phyloP scores from a whole-genome alignment of 2,329 filamentous ascomycete species.

The Ascosphaera apis region DNA sequence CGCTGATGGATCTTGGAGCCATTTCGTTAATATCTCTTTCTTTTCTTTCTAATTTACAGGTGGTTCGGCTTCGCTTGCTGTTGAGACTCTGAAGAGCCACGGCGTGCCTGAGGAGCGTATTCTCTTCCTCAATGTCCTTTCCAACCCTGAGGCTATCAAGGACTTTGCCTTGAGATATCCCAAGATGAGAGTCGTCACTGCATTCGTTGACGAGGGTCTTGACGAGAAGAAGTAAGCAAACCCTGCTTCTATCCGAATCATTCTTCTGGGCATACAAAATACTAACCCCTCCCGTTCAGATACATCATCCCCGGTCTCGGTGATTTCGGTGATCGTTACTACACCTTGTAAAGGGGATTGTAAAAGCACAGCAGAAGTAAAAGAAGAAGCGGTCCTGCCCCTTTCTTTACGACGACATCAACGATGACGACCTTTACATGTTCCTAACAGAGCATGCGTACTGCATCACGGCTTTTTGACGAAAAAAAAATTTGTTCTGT shows the following conservation, averaged over 20 bases:
- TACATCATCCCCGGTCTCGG: constrained; percentile 88
- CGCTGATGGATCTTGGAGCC: too few species aligned
- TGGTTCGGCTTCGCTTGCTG: constrained; percentile 89
- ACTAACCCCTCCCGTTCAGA: constrained; percentile 25
- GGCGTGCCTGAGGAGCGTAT: constrained; percentile 92
- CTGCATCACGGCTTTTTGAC: too few species aligned
- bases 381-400: too few species aligned
- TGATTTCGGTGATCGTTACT: constrained; percentile 90
- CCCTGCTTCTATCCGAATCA: background rate
- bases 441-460: too few species aligned
- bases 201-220: constrained; percentile 88
- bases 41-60: constrained; percentile 26
- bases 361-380: too few species aligned
- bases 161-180: constrained; percentile 81
- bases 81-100: constrained; percentile 70
- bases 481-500: too few species aligned
- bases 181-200: constrained; percentile 73
- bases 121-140: constrained; percentile 87
- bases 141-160: constrained; percentile 78
- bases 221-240: constrained; percentile 79
- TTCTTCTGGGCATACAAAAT: constrained; percentile 2
- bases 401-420: too few species aligned
- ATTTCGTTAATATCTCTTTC: background rate
- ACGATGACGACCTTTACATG: too few species aligned
- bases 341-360: constrained; percentile 49